Evolutionary conservation across 1,284 basidiomycete genomes (phyloP).

Genomic region (Schizopora paradoxa): DNA sequence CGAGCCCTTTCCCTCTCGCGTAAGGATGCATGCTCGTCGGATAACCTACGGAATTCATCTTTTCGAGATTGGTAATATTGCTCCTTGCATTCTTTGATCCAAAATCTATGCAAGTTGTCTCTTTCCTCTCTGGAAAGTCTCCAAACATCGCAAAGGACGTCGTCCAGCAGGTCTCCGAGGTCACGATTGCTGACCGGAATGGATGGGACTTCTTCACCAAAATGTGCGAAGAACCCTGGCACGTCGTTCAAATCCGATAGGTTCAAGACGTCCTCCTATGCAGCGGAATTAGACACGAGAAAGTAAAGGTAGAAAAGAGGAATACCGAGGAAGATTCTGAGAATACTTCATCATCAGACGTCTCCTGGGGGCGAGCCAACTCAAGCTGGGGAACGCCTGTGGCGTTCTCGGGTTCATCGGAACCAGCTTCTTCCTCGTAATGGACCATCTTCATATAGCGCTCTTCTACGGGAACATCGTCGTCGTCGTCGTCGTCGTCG

Average conservation of each 20-base stretch:
- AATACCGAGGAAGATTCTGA: background rate
- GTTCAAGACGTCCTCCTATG: background rate
- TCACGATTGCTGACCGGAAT: constrained; percentile 32
- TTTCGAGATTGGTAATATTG: constrained; percentile 30
- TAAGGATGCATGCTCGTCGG: constrained; percentile 28
- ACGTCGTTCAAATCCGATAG: constrained; percentile 27
- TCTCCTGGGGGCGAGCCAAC: background rate
- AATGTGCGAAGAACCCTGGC: constrained; percentile 31
- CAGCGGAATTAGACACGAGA: no score
- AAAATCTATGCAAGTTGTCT: constrained; percentile 30
- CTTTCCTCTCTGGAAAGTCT: constrained; percentile 39
- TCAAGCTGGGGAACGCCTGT: background rate
- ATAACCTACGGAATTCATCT: constrained; percentile 33
- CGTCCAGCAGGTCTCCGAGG: constrained; percentile 32
- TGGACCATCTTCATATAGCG: constrained; percentile 28
- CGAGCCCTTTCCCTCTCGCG: constrained; percentile 19
- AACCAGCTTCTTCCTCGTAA: background rate
- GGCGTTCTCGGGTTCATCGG: background rate
- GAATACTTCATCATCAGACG: background rate
- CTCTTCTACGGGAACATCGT: constrained; percentile 25
- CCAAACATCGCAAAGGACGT: constrained; percentile 36
- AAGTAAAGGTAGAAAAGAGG: no score
- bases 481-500: constrained; percentile 7
- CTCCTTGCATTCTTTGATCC: constrained; percentile 29
- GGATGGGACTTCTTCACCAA: constrained; percentile 30